These are phyloP conservation scores for Musa troglodytarum DNA, from an alignment of 176 grass and related monocot genomes.

Conservation along the genomic window DNA sequence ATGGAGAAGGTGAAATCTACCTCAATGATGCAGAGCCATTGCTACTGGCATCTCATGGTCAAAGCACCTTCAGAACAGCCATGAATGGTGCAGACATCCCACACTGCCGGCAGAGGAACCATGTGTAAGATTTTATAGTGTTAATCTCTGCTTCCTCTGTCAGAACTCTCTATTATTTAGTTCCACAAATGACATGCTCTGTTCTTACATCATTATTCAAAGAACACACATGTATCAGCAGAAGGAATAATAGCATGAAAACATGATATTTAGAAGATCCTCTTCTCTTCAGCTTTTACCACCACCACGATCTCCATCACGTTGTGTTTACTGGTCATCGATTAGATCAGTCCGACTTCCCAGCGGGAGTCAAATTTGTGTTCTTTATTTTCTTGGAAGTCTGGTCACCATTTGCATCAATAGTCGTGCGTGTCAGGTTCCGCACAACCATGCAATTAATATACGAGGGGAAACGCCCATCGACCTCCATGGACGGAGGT, in stretches of 20 bases:
- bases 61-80: conserved; percentile 2
- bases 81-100: background rate
- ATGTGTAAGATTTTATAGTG: background rate
- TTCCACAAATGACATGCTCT: background rate
- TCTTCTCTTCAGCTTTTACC: background rate
- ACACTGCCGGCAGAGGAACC: no score
- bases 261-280: background rate
- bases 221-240: background rate
- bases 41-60: background rate
- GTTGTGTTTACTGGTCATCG: no score
- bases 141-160: background rate
- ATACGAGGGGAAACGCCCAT: background rate
- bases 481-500: background rate
- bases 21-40: background rate
- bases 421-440: background rate
- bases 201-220: background rate
- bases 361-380: background rate
- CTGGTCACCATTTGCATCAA: background rate
- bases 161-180: background rate
- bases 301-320: background rate
- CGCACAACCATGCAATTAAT: background rate
- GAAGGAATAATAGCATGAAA: conserved; percentile 10
- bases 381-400: background rate
- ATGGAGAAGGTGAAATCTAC: background rate
- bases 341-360: background rate